These are phyloP conservation scores for Brasilioporus rufonigricans DNA, from an alignment of 768 basidiomycete genomes.

Conservation along the genomic window DNA sequence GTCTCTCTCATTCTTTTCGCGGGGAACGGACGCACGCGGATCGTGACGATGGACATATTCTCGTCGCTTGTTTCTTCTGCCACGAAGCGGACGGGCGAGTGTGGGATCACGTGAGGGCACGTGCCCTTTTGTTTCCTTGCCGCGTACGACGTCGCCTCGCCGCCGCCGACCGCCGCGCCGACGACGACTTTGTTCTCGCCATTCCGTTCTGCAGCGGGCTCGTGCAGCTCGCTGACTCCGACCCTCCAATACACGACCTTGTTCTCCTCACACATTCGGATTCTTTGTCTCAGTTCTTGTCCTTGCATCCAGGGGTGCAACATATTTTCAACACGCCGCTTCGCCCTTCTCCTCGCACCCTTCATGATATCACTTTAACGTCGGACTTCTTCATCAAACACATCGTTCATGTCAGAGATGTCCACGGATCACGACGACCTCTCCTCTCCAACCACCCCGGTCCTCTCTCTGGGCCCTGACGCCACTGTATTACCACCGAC, in stretches of 20 bases:
- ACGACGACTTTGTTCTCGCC: background rate
- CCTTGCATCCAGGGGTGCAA: slow-evolving; percentile 1
- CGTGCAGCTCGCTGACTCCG: background rate
- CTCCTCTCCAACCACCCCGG: slow-evolving; percentile 14
- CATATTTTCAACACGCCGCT: slow-evolving; percentile 10
- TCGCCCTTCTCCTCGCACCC: background rate
- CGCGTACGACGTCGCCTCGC: slow-evolving; percentile 18
- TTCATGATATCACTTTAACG: slow-evolving; percentile 21
- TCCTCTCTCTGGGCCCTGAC: slow-evolving; percentile 15
- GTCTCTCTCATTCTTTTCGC: background rate
- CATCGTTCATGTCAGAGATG: slow-evolving; percentile 23
- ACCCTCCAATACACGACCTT: slow-evolving; percentile 1
- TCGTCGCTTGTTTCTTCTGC: background rate
- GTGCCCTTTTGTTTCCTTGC: slow-evolving; percentile 17
- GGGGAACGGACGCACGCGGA: slow-evolving; percentile 46
- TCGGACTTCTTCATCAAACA: slow-evolving; percentile 8
- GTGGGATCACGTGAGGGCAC: background rate
- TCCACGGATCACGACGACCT: slow-evolving; percentile 23
- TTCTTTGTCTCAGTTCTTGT: slow-evolving; percentile 9
- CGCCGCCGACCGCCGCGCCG: slow-evolving; percentile 12
- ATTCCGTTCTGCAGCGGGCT: background rate
- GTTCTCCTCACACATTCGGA: background rate
- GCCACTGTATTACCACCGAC: slow-evolving; percentile 25
- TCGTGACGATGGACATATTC: slow-evolving; percentile 67
- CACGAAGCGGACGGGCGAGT: background rate